These are phyloP conservation scores for Botrytis tulipae DNA, from an alignment of 2,329 filamentous ascomycete genomes.

Conservation along the genomic window DNA sequence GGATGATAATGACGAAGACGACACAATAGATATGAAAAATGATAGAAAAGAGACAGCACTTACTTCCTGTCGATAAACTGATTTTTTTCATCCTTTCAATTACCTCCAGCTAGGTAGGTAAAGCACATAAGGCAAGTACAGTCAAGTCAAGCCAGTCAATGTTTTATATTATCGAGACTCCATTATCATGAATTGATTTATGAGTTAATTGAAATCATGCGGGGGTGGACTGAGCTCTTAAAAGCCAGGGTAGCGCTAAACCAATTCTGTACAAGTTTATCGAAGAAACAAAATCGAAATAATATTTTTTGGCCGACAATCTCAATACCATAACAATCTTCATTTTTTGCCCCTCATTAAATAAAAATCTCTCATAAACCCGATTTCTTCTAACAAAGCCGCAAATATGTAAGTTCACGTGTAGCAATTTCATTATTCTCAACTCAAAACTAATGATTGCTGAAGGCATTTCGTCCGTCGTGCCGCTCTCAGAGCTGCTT, in stretches of 20 bases:
- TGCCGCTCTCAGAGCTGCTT: slow-evolving; percentile 53
- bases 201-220: not conserved
- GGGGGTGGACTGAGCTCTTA: not conserved
- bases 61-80: not conserved
- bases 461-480: slow-evolving; percentile 48
- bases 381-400: not conserved
- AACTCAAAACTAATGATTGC: slow-evolving; percentile 19
- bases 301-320: slow-evolving; percentile 5
- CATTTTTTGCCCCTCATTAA: not conserved
- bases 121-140: not conserved
- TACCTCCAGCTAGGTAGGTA: no score
- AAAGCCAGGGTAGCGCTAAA: not conserved
- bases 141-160: not conserved
- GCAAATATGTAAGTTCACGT: slow-evolving; percentile 3
- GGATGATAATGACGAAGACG: not conserved
- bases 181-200: not conserved
- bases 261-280: slow-evolving; percentile 2
- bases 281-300: slow-evolving; percentile 11
- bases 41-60: not conserved
- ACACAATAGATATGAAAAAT: not conserved
- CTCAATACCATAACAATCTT: not conserved
- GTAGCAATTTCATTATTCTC: not conserved
- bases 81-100: not conserved
- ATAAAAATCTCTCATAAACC: slow-evolving; percentile 4
- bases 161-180: not conserved